Evolutionary conservation across 495 filamentous ascomycete species (phyloP), one percentile per base, ranked within the genome.

Genomic region (Aspergillus hancockii): DNA sequence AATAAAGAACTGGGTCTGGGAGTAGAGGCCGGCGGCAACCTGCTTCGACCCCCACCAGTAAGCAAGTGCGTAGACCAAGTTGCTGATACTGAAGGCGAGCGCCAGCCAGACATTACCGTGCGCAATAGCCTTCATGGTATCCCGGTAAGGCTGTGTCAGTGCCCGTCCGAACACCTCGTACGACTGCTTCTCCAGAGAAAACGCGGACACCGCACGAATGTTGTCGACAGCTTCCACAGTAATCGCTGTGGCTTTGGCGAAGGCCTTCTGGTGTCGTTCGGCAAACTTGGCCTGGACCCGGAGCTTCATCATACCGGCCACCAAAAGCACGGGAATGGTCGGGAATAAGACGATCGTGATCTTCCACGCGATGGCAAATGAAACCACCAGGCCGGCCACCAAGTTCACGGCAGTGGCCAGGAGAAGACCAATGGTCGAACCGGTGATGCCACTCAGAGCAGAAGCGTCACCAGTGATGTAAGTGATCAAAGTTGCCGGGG

Each of bases 1-100:
- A 57, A 87, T 88, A 68, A 88, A 88, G 70, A 90, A 89, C 55
- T 88, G 78, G 4, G 80, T 75, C 25, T 78, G 79, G 0, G 79
- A 77, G 57, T 88, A 88, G 19, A 77, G 59, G 0, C 85, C 85
- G 41, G 75, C 67, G 16, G 79, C 72, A 21, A 89, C 80, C 57
- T 83, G 79, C 34, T 72, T 75, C 0, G 82, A 77, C 4, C 85
- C 86, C 79, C 86, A 90, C 82, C 85, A 88, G 67, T 88, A 89
- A 0, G 85, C 85, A 22, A 90, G 70, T 0, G 85, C 86, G 65
- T 86, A 85, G 14, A 88, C 79, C 14, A 85, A 68, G 54, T 82
- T 74, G 59, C 74, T 77, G 43, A 79, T 67, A 22, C 73, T 73
- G 64, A 74, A 79, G 6, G 75, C 71, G 8, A 71, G 9, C 0